Percentiles rank a stretch among this genome's conserved stretches.
phyloP scores from a whole-genome alignment of 805 yeast species.

The Ogataea paradorogensis region DNA sequence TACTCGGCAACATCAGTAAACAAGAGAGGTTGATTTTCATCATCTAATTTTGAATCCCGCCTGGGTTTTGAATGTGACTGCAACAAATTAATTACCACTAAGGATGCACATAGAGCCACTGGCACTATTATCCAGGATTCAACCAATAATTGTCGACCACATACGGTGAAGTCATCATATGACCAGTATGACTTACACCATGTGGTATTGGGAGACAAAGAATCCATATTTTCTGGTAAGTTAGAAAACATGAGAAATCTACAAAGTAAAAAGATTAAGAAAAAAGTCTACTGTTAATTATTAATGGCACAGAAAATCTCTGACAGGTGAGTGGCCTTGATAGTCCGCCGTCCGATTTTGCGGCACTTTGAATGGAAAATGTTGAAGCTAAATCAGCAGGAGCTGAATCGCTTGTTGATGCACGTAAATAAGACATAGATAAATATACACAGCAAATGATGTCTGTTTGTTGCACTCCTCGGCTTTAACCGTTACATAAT shows the following conservation, averaged over 20 bases:
- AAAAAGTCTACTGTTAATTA: background rate
- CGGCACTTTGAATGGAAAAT: background rate
- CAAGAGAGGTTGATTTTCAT: slow-evolving; percentile 22
- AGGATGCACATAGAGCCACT: slow-evolving; percentile 31
- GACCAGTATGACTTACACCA: slow-evolving; percentile 24
- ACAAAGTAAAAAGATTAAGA: no score
- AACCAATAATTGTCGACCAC: slow-evolving; percentile 39
- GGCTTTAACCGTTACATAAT: no score
- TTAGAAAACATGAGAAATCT: background rate
- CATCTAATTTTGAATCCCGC: slow-evolving; percentile 1
- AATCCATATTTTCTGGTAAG: background rate
- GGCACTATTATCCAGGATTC: slow-evolving; percentile 34
- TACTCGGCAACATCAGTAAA: slow-evolving; percentile 3
- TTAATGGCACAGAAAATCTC: background rate
- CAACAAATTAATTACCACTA: slow-evolving; percentile 14
- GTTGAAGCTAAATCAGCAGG: background rate
- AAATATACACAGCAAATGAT: slow-evolving; percentile 11
- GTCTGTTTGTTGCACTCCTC: background rate
- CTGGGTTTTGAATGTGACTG: slow-evolving; percentile 1
- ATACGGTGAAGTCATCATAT: slow-evolving; percentile 47
- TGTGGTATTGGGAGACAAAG: slow-evolving; percentile 5
- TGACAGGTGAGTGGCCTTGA: background rate
- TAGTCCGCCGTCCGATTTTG: background rate
- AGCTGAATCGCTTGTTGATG: slow-evolving; percentile 1
- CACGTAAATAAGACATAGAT: slow-evolving; percentile 10